Percentiles rank a stretch among this genome's conserved stretches.
These are phyloP conservation scores for Phytophthora idaei DNA, from an alignment of 352 stramenopile genomes.

Conservation along the genomic window DNA sequence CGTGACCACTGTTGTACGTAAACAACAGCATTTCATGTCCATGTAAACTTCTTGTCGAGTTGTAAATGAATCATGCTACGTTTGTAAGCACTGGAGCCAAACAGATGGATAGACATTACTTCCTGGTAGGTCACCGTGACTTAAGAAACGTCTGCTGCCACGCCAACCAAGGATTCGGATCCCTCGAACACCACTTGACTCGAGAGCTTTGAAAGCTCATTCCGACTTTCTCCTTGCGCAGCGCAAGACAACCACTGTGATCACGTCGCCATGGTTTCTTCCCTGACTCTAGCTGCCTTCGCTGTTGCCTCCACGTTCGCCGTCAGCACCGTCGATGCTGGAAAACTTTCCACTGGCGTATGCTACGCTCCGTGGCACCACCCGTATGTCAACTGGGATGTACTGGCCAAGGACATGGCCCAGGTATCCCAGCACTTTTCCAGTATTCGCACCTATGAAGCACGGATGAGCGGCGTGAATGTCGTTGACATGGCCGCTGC, in stretches of 20 bases:
- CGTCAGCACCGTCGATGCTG: constrained; percentile 1
- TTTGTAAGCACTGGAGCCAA: too few relatives aligned
- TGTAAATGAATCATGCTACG: too few relatives aligned
- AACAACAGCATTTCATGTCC: too few relatives aligned
- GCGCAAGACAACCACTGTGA: background rate
- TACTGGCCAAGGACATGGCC: constrained; percentile 39
- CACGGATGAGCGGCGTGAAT: constrained; percentile 53
- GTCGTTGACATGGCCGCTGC: constrained; percentile 44
- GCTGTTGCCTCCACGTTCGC: background rate
- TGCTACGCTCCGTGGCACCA: constrained; percentile 70
- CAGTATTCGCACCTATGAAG: constrained; percentile 65
- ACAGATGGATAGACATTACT: too few relatives aligned
- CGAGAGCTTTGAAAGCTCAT: background rate
- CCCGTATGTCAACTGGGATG: constrained; percentile 31
- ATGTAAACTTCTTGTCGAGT: too few relatives aligned
- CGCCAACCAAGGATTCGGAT: background rate
- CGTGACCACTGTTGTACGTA: too few relatives aligned
- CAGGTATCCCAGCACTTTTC: constrained; percentile 52
- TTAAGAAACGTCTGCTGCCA: too few relatives aligned
- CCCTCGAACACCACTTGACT: background rate
- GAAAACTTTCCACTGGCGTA: constrained; percentile 29
- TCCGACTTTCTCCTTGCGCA: background rate
- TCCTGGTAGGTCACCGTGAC: too few relatives aligned
- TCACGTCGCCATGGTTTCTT: background rate
- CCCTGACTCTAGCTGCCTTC: background rate